Evolutionary conservation across 345 rosid genomes (phyloP).

Genomic region (Brassica rapa): DNA sequence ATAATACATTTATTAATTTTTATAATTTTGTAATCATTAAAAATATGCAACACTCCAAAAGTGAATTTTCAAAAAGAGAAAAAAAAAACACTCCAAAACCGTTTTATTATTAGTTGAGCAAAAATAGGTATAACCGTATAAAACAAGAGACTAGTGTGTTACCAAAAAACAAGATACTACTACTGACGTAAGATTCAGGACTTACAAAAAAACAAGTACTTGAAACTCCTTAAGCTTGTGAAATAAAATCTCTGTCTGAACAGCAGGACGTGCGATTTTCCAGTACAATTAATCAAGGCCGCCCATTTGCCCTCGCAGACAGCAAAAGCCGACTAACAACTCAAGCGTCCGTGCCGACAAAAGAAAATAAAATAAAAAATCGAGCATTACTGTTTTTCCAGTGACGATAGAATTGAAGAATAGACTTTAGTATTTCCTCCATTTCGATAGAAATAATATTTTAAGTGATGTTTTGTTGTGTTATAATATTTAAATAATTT

Average conservation of each 20-base stretch:
- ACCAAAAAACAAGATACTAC: not conserved
- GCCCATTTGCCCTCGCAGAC: constrained; percentile 14
- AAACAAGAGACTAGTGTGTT: not conserved
- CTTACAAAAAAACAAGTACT: not conserved
- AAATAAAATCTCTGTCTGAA: constrained; percentile 5
- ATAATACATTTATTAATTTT: not conserved
- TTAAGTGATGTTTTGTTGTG: too few relatives aligned
- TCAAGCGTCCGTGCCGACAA: not conserved
- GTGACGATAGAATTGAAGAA: too few relatives aligned
- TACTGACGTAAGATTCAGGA: not conserved
- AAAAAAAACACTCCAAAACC: too few relatives aligned
- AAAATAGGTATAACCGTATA: too few relatives aligned
- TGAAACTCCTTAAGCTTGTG: not conserved
- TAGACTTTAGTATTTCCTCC: too few relatives aligned
- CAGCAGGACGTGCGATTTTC: constrained; percentile 14
- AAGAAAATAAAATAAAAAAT: not conserved
- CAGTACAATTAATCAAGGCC: constrained; percentile 2
- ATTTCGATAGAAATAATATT: too few relatives aligned
- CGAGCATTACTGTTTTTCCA: not conserved
- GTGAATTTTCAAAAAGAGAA: too few relatives aligned
- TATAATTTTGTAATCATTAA: not conserved
- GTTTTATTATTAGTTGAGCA: too few relatives aligned
- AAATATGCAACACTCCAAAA: not conserved
- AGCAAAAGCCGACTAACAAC: constrained; percentile 5
- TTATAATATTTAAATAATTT: too few relatives aligned